Percentiles rank a stretch among this genome's conserved stretches.
These are phyloP conservation scores for Ceratobasidium sp. DNA, from an alignment of 1,284 basidiomycete species.

Conservation along the genomic window DNA sequence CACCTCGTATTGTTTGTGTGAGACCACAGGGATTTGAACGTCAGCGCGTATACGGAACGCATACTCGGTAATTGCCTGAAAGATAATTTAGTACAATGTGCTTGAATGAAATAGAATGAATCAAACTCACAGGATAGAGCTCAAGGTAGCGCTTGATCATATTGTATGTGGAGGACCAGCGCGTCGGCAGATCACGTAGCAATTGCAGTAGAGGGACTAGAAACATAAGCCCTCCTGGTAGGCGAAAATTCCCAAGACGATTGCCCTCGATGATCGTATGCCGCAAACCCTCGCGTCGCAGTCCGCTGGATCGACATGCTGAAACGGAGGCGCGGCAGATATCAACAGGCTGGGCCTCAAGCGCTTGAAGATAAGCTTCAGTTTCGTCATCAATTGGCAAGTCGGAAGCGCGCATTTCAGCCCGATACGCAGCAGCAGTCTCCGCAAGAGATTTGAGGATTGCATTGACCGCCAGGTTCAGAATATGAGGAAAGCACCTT, in stretches of 20 bases:
- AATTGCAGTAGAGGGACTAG: neutral
- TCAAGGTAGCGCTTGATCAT: constrained; percentile 13
- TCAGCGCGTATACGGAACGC: neutral
- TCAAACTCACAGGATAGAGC: neutral
- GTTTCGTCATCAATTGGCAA: neutral
- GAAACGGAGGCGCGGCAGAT: neutral
- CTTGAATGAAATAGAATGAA: neutral
- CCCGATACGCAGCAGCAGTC: neutral
- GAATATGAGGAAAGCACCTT: constrained; percentile 43
- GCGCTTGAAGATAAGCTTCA: constrained; percentile 1
- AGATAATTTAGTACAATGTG: neutral
- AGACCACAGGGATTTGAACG: neutral
- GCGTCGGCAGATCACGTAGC: neutral
- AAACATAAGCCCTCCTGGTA: neutral
- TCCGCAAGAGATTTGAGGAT: constrained; percentile 22
- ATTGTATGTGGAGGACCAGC: constrained; percentile 22
- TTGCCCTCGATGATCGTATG: neutral
- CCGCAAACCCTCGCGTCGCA: neutral
- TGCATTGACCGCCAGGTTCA: constrained; percentile 25
- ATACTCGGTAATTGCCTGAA: neutral
- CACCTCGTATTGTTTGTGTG: constrained; percentile 8
- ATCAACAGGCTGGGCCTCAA: constrained; percentile 3
- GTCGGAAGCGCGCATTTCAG: neutral
- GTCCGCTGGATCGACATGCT: neutral
- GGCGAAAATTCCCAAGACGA: neutral